Evolutionary conservation across 176 grass and related monocot species (phyloP).

Genomic region (Eleusine coracana): DNA sequence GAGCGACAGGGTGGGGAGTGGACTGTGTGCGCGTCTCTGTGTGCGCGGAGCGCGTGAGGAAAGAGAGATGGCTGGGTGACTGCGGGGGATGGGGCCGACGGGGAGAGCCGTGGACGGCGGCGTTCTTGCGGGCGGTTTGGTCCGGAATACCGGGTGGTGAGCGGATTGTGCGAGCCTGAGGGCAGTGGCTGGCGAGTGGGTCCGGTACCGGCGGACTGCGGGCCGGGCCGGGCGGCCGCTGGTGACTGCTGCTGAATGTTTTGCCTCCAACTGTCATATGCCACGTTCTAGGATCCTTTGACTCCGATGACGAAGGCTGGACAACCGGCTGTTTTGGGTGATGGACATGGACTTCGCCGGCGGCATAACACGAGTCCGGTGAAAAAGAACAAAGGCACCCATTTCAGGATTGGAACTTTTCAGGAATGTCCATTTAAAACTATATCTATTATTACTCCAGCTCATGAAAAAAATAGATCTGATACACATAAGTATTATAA

Average conservation of each 20-base stretch:
- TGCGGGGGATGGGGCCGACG: background rate
- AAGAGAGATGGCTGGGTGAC: background rate
- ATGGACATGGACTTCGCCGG: background rate
- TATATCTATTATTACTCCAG: no score
- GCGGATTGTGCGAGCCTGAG: background rate
- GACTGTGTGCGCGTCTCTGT: conserved; percentile 16
- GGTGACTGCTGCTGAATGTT: background rate
- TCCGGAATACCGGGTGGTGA: background rate
- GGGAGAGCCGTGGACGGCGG: background rate
- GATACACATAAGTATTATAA: no score
- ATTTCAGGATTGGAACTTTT: no score
- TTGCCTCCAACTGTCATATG: background rate
- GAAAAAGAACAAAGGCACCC: no score
- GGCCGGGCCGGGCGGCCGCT: no score
- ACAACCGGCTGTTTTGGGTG: no score
- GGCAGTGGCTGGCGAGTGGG: background rate
- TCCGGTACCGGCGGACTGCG: background rate
- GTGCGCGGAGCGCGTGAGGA: conserved; percentile 51
- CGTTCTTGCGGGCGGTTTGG: background rate
- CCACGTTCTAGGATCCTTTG: background rate
- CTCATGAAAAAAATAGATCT: no score
- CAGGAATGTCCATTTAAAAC: no score
- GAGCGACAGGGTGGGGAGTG: background rate
- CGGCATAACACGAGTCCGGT: background rate
- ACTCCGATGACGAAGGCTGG: no score